Conservation (phyloP, 1,284 basidiomycete genomes). For the Irpex sp. region DNA sequence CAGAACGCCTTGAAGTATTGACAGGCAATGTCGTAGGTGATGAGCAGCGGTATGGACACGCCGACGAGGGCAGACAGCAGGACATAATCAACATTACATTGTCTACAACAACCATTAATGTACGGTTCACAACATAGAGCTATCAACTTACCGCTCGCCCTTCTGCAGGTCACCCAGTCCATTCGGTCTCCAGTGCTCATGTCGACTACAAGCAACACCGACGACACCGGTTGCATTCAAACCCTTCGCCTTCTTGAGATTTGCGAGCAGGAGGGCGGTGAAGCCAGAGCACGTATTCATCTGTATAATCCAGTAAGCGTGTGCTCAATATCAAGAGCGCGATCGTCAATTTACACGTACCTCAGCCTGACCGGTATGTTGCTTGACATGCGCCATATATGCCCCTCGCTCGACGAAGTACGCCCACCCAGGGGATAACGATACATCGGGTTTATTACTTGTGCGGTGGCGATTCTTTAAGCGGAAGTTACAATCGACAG, state of each 20-base stretch:
- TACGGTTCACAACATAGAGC: neutral
- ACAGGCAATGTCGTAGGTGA: constrained; percentile 18
- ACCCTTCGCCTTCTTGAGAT: constrained; percentile 16
- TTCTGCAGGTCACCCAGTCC: constrained; percentile 21
- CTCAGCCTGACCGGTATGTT: constrained; percentile 12
- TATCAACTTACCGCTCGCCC: constrained; percentile 19
- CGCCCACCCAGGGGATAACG: neutral
- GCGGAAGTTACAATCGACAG: neutral
- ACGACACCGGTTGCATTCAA: constrained; percentile 19
- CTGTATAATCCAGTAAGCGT: constrained; percentile 2
- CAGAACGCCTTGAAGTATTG: constrained; percentile 10
- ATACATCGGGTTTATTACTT: neutral
- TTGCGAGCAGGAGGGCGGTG: constrained; percentile 14
- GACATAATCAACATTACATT: constrained; percentile 17
- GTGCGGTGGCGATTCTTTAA: neutral
- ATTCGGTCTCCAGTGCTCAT: constrained; percentile 18
- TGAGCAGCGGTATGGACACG: neutral
- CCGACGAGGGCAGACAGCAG: constrained; percentile 10
- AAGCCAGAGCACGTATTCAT: constrained; percentile 16
- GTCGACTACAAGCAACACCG: constrained; percentile 16
- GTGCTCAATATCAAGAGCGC: neutral
- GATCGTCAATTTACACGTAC: constrained; percentile 10
- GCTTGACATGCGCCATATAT: constrained; percentile 11
- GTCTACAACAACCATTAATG: neutral
- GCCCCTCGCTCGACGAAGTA: neutral